Conservation (phyloP, 768 basidiomycete genomes). For the Mycena epipterygia region DNA sequence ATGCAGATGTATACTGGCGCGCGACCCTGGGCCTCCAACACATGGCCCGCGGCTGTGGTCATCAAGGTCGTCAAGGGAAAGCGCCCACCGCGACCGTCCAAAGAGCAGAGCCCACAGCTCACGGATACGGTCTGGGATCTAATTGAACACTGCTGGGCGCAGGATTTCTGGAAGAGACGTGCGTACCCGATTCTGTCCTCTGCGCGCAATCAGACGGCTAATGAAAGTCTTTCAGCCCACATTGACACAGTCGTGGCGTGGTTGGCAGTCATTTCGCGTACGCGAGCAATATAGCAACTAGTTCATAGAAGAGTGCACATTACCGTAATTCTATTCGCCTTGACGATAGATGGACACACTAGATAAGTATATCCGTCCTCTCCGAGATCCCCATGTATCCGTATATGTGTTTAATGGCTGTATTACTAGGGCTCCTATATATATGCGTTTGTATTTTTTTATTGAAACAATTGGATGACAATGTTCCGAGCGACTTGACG, state of each 20-base stretch:
- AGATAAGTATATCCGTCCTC: no score
- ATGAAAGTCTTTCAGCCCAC: neutral
- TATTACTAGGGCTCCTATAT: no score
- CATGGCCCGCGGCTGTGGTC: slow-evolving; percentile 21
- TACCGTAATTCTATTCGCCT: no score
- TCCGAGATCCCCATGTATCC: no score
- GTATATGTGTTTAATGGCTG: no score
- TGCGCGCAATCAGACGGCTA: neutral
- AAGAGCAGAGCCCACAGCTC: slow-evolving; percentile 4
- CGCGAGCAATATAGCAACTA: neutral
- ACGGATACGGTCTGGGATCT: slow-evolving; percentile 24
- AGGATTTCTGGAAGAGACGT: slow-evolving; percentile 23
- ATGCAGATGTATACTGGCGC: slow-evolving; percentile 27
- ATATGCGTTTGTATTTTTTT: no score
- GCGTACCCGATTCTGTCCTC: neutral
- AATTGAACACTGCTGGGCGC: slow-evolving; percentile 24
- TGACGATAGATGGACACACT: no score
- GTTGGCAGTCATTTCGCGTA: neutral
- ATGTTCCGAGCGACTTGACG: no score
- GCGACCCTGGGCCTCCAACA: slow-evolving; percentile 20
- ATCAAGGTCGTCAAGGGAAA: slow-evolving; percentile 18
- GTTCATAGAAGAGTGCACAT: no score
- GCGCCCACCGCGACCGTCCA: slow-evolving; percentile 11
- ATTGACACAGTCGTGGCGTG: neutral
- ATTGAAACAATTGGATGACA: no score